Conservation (phyloP, 495 filamentous ascomycete species). For the Letharia lupina region DNA sequence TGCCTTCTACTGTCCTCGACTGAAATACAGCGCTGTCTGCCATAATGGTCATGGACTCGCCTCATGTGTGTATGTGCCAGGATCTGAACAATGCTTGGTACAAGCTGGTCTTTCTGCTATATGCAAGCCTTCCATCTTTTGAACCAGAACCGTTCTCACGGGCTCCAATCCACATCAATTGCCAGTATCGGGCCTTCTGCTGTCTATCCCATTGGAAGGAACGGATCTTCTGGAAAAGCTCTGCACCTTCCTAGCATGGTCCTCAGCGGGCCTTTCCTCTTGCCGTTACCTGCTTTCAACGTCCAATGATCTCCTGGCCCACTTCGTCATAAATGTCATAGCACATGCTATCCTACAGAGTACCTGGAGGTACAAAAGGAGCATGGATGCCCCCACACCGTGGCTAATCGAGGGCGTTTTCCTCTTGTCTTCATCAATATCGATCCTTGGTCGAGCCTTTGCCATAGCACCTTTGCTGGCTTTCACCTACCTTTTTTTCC, state of each 20-base stretch:
- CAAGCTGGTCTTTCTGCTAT: no score
- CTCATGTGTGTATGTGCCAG: no score
- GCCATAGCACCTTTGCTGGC: neutral
- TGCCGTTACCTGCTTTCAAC: conserved; percentile 9
- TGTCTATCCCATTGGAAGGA: neutral
- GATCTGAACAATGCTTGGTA: neutral
- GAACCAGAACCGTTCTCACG: neutral
- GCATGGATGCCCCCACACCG: neutral
- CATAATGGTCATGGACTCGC: no score
- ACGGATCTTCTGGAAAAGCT: neutral
- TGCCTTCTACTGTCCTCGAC: no score
- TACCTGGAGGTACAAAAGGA: neutral
- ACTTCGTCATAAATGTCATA: neutral
- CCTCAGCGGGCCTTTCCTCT: neutral
- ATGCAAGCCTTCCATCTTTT: neutral
- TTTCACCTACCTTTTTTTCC: conserved; percentile 16
- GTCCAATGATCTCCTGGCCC: neutral
- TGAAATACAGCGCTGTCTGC: no score
- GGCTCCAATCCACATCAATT: neutral
- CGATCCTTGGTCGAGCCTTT: conserved; percentile 5
- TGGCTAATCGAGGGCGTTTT: conserved; percentile 13
- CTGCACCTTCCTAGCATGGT: neutral
- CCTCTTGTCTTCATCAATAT: conserved; percentile 11
- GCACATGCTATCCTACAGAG: neutral
- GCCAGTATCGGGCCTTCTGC: neutral